Evolutionary conservation across 768 basidiomycete species (phyloP), one percentile per base, ranked within the genome.

Genomic region (Favolaschia claudopus): DNA sequence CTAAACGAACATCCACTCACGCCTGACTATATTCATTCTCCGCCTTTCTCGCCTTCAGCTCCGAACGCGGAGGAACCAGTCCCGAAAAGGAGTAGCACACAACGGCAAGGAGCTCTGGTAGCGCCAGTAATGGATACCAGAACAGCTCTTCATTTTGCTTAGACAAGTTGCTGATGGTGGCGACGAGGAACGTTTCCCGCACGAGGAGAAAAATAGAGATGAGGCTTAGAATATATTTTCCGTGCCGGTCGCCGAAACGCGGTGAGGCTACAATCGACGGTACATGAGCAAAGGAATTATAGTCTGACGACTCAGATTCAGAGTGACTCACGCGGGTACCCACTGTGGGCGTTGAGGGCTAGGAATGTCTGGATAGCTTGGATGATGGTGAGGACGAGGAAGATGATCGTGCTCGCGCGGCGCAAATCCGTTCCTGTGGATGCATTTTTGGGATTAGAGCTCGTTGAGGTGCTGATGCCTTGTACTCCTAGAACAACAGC

Each of bases 401-500:
- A 78, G 17, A 81, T 67, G 22, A 69, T 44, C 2, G 68, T 71
- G 69, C 79, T 71, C 27, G 63, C 73, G 64, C 69, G 70, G 52
- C 70, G 70, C 6, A 78, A 67, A 12, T 58, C 62, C 14, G 53
- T 42, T 4, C 73, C 69, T 0, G 53, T 64, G 19, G 61, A 39
- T 8, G 29, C 44, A 2, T 49, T 54, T 3, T 43, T 45, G 17
- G 67, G 62, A 29, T 70, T 61, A 17, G 50, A 57, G 29, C 48
- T 57, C 4, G 65, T 61, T 2, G 57, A 38, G 39, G 69, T 36
- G n/a, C 63, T 64, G 8, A 58, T 55, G 10, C 73, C 77, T 7
- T 68, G 57, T 25, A 81, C 74, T 0, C 78, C 77, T 12, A 80
- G 62, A 3, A 64, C 66, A 13, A 81, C 75, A 2, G 70, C 76